Evolutionary conservation across 2,329 filamentous ascomycete genomes (phyloP).

Genomic region (Sarocladium kiliense): DNA sequence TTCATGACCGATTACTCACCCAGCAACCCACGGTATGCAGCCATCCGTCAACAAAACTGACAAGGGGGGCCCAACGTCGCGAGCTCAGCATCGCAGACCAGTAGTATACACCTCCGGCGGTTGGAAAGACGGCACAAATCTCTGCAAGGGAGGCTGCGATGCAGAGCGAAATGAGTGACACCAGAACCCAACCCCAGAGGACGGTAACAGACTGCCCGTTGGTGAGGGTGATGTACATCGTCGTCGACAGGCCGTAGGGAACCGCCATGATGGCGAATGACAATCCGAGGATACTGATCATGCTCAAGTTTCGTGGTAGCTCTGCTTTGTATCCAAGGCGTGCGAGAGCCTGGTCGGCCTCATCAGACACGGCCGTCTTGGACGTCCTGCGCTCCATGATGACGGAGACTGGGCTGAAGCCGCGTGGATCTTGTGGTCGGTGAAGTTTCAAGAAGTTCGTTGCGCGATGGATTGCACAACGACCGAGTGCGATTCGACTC

Average conservation of each 20-base stretch:
- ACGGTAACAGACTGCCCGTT: constrained; percentile 69
- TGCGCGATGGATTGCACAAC: too few species aligned
- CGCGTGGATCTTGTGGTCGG: background rate
- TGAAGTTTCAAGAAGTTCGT: too few species aligned
- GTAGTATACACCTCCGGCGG: constrained; percentile 63
- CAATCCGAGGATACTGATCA: constrained; percentile 43
- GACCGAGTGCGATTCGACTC: too few species aligned
- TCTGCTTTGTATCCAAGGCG: constrained; percentile 45
- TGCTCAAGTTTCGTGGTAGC: constrained; percentile 44
- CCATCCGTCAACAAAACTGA: constrained; percentile 71
- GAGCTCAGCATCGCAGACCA: constrained; percentile 66
- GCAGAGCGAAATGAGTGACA: constrained; percentile 65
- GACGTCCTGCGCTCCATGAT: background rate
- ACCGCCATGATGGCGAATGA: constrained; percentile 48
- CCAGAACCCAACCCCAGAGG: constrained; percentile 63
- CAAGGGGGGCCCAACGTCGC: constrained; percentile 53
- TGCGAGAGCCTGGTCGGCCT: constrained; percentile 39
- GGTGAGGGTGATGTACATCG: constrained; percentile 50
- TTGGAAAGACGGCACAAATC: constrained; percentile 63
- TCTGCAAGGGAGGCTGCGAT: constrained; percentile 68
- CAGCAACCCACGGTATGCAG: constrained; percentile 70
- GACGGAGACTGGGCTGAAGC: background rate
- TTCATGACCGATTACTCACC: constrained; percentile 46
- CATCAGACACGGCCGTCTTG: constrained; percentile 3
- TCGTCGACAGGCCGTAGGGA: constrained; percentile 44